phyloP scores from a whole-genome alignment of 805 yeast genomes.

The Pichia eremophila region DNA sequence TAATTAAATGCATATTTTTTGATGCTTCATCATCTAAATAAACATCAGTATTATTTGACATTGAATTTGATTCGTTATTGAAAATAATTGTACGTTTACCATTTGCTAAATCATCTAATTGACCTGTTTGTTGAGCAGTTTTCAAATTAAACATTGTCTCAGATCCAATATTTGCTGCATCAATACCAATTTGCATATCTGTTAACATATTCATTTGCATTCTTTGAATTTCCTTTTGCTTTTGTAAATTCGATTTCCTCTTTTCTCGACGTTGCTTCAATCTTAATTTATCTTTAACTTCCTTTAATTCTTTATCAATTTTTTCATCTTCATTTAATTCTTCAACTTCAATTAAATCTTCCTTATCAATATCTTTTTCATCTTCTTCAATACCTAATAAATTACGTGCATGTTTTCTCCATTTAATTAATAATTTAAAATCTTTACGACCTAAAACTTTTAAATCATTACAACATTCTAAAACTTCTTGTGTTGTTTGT shows the following conservation, averaged over 20 bases:
- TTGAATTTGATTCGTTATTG: constrained; percentile 33
- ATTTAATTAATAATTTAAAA: constrained; percentile 72
- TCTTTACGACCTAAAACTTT: constrained; percentile 93
- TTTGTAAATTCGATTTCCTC: constrained; percentile 69
- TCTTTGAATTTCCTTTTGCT: constrained; percentile 80
- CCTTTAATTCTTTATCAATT: constrained; percentile 76
- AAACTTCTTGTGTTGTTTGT: constrained; percentile 68
- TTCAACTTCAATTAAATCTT: constrained; percentile 50
- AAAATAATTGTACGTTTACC: constrained; percentile 68
- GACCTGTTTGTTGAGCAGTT: constrained; percentile 83
- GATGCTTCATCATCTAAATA: constrained; percentile 15
- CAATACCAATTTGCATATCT: constrained; percentile 87
- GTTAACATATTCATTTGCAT: constrained; percentile 96
- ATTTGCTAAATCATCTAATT: constrained; percentile 57
- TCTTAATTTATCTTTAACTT: constrained; percentile 61
- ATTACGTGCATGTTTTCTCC: constrained; percentile 83
- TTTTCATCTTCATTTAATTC: constrained; percentile 79
- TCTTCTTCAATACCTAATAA: constrained; percentile 56
- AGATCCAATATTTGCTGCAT: constrained; percentile 74
- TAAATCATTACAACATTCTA: constrained; percentile 81
- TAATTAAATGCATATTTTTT: constrained; percentile 11
- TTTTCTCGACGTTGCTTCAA: constrained; percentile 69
- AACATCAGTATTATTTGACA: constrained; percentile 38
- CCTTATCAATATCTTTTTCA: constrained; percentile 35
- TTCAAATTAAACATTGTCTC: constrained; percentile 76